phyloP scores from a whole-genome alignment of 345 rosid genomes.

The Boechera retrofracta region DNA sequence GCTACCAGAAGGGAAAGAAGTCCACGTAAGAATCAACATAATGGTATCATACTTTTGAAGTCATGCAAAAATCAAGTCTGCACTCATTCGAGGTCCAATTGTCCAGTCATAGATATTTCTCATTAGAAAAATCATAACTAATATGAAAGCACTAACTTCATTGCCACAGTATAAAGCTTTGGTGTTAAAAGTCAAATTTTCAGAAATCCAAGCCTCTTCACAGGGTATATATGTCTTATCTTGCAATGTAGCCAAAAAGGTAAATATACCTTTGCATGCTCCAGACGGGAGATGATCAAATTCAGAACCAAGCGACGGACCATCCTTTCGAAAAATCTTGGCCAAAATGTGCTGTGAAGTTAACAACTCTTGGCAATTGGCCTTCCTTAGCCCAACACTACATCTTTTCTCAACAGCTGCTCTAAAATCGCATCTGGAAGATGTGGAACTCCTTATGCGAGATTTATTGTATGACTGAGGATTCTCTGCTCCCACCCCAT shows the following conservation, averaged over 20 bases:
- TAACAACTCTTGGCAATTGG: constrained; percentile 54
- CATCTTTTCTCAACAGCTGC: constrained; percentile 35
- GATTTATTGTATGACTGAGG: constrained; percentile 9
- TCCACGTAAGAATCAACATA: constrained; percentile 22
- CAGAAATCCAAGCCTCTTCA: constrained; percentile 16
- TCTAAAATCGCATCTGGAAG: constrained; percentile 41
- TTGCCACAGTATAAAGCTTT: constrained; percentile 11
- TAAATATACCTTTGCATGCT: constrained; percentile 34
- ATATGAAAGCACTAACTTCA: constrained; percentile 1
- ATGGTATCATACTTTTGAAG: not conserved
- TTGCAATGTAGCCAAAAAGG: not conserved
- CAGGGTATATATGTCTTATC: not conserved
- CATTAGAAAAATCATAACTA: not conserved
- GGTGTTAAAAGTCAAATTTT: not conserved
- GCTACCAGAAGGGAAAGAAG: constrained; percentile 49
- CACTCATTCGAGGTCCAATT: constrained; percentile 6
- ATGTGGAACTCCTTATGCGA: constrained; percentile 26
- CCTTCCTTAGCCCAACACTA: constrained; percentile 40
- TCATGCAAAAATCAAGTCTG: constrained; percentile 5
- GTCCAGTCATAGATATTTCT: not conserved
- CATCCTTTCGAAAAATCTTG: constrained; percentile 88
- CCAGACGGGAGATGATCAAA: constrained; percentile 67
- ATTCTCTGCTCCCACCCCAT: constrained; percentile 31
- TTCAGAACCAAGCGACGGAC: constrained; percentile 82
- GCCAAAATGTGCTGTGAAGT: constrained; percentile 64